These are phyloP conservation scores for Ganoderma lingzhi DNA, from an alignment of 1,284 basidiomycete genomes.

Conservation along the genomic window DNA sequence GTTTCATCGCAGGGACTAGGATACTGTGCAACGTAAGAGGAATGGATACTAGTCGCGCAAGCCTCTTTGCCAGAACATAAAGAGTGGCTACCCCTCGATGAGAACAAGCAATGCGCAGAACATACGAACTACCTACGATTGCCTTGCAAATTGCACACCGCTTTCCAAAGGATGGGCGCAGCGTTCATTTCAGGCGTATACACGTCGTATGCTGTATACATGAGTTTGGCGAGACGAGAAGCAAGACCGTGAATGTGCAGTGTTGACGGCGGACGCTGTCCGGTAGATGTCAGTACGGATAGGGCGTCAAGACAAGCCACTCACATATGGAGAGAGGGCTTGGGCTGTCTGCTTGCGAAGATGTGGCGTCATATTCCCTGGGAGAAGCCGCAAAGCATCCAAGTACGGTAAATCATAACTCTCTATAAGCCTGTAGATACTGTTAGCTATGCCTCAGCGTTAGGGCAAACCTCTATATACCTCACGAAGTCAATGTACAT, in stretches of 20 bases:
- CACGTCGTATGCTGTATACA: conserved; percentile 65
- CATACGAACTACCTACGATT: conserved; percentile 65
- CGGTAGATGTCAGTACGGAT: not conserved
- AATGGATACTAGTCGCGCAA: conserved; percentile 65
- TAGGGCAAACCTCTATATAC: conserved; percentile 46
- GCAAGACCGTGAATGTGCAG: conserved; percentile 65
- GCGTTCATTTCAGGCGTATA: conserved; percentile 81
- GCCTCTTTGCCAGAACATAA: conserved; percentile 67
- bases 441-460: not conserved
- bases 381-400: conserved; percentile 73
- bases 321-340: conserved; percentile 75
- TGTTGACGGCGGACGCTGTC: conserved; percentile 69
- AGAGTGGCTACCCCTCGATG: conserved; percentile 57
- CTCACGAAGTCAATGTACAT: conserved; percentile 77
- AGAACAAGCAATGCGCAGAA: not conserved
- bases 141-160: conserved; percentile 73
- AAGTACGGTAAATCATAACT: conserved; percentile 84
- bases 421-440: conserved; percentile 67
- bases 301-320: conserved; percentile 35
- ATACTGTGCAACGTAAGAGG: conserved; percentile 66
- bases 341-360: conserved; percentile 73
- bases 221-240: conserved; percentile 65
- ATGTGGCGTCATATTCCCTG: conserved; percentile 68
- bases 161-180: conserved; percentile 84
- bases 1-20: conserved; percentile 54